Evolutionary conservation across 495 filamentous ascomycete species (phyloP).

Genomic region (Neurospora sp.): DNA sequence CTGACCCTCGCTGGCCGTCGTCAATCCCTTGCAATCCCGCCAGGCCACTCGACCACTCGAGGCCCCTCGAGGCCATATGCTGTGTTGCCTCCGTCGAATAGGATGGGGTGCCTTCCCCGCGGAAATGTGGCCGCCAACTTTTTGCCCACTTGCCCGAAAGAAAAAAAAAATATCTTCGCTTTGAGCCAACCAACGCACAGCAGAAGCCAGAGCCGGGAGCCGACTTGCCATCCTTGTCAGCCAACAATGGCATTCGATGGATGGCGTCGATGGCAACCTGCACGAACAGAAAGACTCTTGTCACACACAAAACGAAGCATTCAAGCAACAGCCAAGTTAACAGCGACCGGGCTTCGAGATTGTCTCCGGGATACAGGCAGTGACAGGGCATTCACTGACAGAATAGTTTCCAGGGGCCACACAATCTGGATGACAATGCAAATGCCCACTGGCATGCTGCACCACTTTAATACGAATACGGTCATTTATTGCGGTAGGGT

Average conservation of each 20-base stretch:
- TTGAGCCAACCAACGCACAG: background rate
- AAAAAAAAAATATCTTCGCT: background rate
- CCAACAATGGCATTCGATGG: background rate
- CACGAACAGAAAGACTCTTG: background rate
- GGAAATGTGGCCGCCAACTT: background rate
- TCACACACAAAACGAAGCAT: background rate
- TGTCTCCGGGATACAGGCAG: background rate
- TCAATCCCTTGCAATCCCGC: background rate
- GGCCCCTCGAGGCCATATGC: background rate
- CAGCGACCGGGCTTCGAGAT: background rate
- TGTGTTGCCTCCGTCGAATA: background rate
- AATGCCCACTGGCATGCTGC: background rate
- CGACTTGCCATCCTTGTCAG: background rate
- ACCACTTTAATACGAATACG: background rate
- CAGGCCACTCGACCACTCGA: background rate
- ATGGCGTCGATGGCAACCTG: background rate
- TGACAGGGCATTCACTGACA: background rate
- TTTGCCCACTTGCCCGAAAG: background rate
- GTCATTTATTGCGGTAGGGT: background rate
- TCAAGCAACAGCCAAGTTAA: background rate
- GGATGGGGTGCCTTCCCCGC: background rate
- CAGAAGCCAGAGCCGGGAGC: background rate
- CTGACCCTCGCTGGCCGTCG: background rate
- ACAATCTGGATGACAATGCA: background rate
- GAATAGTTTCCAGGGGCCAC: background rate